Conservation (phyloP, 352 stramenopile genomes). For the Globisporangium cylindrosporum region DNA sequence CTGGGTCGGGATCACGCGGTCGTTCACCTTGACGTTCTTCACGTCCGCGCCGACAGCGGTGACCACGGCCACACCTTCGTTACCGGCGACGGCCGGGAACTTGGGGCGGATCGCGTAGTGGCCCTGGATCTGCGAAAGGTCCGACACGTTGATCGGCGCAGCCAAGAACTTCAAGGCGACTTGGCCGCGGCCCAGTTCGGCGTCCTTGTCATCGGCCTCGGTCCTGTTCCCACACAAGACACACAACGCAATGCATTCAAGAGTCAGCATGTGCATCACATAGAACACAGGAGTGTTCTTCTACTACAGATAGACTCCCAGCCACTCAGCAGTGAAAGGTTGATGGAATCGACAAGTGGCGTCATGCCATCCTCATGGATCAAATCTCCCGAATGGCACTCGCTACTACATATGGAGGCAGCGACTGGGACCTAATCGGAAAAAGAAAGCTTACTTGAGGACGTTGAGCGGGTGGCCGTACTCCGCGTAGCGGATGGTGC, state of each 20-base stretch:
- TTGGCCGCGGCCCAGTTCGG: constrained; percentile 44
- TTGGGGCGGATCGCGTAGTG: constrained; percentile 73
- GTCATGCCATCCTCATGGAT: background rate
- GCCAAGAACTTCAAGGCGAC: constrained; percentile 88
- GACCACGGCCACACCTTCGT: constrained; percentile 85
- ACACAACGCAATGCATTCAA: background rate
- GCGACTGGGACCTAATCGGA: background rate
- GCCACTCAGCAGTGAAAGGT: background rate
- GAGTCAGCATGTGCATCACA: background rate
- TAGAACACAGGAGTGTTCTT: background rate
- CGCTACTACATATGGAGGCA: background rate
- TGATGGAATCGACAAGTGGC: background rate
- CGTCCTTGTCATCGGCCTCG: constrained; percentile 64
- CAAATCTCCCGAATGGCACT: background rate
- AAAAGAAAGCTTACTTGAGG: constrained; percentile 38
- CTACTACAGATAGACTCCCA: background rate
- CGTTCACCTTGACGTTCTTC: constrained; percentile 81
- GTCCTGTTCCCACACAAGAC: constrained; percentile 33
- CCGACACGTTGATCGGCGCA: constrained; percentile 85
- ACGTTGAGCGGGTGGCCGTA: constrained; percentile 68
- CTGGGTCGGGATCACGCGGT: constrained; percentile 78
- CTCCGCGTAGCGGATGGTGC: constrained; percentile 70
- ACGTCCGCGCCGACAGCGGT: constrained; percentile 79
- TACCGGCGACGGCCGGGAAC: constrained; percentile 80
- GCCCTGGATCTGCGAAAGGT: constrained; percentile 88